These are phyloP conservation scores for Babesia divergens DNA, from an alignment of 169 alveolate species.

Conservation along the genomic window DNA sequence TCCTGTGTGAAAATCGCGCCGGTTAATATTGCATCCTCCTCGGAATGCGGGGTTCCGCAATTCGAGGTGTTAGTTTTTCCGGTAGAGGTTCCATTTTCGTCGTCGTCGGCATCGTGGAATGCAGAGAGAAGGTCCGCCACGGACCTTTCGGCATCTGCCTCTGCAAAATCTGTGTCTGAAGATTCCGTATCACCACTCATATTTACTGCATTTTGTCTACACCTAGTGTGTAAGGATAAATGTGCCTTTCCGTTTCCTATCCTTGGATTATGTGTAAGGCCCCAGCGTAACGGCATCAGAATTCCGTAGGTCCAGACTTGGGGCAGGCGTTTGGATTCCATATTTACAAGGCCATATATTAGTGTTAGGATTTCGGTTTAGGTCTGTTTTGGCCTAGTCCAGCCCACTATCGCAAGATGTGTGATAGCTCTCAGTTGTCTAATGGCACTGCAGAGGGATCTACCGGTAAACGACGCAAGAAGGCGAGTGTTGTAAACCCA, in stretches of 20 bases:
- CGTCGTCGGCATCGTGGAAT: constrained; percentile 21
- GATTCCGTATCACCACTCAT: not conserved
- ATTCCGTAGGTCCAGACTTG: too few species aligned
- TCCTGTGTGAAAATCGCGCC: constrained; percentile 35
- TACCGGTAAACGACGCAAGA: not conserved
- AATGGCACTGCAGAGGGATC: not conserved
- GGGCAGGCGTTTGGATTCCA: too few species aligned
- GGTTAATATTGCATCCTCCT: constrained; percentile 9
- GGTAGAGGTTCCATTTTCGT: not conserved
- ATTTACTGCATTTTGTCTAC: not conserved
- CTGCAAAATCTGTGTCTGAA: not conserved
- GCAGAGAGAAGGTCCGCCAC: constrained; percentile 58
- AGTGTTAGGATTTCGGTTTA: too few species aligned
- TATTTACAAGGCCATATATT: too few species aligned
- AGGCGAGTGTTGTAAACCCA: not conserved
- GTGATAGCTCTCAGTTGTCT: too few species aligned
- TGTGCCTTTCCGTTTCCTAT: too few species aligned
- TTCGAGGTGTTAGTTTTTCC: not conserved
- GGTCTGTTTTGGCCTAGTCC: too few species aligned
- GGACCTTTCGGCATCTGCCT: constrained; percentile 21
- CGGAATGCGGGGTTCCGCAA: not conserved
- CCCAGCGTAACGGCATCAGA: too few species aligned
- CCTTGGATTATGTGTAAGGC: too few species aligned
- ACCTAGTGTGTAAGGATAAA: not conserved
- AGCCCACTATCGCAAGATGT: too few species aligned